Evolutionary conservation across 768 basidiomycete species (phyloP).

Genomic region (Kwoniella dendrophila): DNA sequence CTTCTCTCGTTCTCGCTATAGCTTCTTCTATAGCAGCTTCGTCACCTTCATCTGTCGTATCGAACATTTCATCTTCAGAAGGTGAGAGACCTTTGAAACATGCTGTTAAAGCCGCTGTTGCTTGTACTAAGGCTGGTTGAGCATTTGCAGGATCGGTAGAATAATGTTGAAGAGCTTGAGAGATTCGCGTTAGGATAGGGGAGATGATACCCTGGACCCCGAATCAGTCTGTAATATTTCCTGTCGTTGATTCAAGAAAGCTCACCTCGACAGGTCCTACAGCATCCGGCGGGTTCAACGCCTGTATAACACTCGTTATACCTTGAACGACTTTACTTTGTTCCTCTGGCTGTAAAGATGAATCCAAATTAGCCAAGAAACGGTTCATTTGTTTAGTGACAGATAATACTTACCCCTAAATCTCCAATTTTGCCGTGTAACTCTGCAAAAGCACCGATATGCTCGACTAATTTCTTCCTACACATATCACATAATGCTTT

Average conservation of each 20-base stretch:
- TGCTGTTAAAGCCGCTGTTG: constrained; percentile 79
- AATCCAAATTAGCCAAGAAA: constrained; percentile 15
- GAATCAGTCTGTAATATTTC: not conserved
- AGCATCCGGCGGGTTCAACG: constrained; percentile 74
- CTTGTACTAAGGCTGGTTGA: constrained; percentile 66
- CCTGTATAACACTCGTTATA: constrained; percentile 90
- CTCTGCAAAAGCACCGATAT: constrained; percentile 80
- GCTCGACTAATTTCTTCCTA: constrained; percentile 75
- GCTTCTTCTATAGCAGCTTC: constrained; percentile 59
- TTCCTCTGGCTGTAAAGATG: constrained; percentile 59
- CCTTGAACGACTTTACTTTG: constrained; percentile 88
- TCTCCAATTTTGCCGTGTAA: constrained; percentile 74
- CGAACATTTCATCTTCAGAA: constrained; percentile 67
- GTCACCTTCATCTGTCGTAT: constrained; percentile 62
- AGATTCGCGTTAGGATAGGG: constrained; percentile 72
- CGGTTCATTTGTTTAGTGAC: not conserved
- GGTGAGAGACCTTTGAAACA: constrained; percentile 85
- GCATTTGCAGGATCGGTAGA: constrained; percentile 66
- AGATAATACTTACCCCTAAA: constrained; percentile 65
- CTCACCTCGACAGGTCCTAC: constrained; percentile 74
- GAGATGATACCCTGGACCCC: constrained; percentile 69
- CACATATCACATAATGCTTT: constrained; percentile 89
- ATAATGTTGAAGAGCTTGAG: constrained; percentile 44
- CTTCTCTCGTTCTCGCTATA: constrained; percentile 60
- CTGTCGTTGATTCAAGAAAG: not conserved